These are phyloP conservation scores for Phytophthora hybrid DNA, from an alignment of 352 stramenopile species.

Conservation along the genomic window DNA sequence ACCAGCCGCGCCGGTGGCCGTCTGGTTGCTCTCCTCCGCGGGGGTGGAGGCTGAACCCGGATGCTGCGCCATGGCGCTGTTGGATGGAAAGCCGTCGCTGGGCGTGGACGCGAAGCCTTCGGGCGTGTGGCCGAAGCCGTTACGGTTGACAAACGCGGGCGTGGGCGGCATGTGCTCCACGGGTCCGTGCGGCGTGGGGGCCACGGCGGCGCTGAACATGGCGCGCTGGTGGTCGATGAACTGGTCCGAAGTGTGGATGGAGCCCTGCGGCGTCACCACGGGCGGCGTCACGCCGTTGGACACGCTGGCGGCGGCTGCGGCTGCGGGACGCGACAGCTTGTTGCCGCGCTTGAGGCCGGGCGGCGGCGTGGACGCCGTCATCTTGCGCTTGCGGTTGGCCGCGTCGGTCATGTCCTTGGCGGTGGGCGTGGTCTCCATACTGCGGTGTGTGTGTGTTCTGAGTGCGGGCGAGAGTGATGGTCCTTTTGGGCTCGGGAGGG, in stretches of 20 bases:
- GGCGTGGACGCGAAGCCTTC: slow-evolving; percentile 75
- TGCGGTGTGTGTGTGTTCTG: background rate
- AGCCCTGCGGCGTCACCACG: slow-evolving; percentile 47
- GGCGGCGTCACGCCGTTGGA: slow-evolving; percentile 52
- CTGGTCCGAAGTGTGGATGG: slow-evolving; percentile 68
- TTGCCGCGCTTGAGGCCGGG: slow-evolving; percentile 54
- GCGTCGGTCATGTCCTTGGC: slow-evolving; percentile 41
- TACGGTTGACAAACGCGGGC: slow-evolving; percentile 76
- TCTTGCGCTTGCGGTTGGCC: slow-evolving; percentile 82
- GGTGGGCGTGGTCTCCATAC: slow-evolving; percentile 35
- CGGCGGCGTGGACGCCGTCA: slow-evolving; percentile 54
- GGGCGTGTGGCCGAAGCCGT: slow-evolving; percentile 67
- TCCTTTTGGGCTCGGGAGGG: slow-evolving; percentile 1
- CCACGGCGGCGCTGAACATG: slow-evolving; percentile 74
- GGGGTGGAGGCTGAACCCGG: slow-evolving; percentile 29
- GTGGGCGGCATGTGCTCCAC: slow-evolving; percentile 86
- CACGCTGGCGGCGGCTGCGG: slow-evolving; percentile 29
- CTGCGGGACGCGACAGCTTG: slow-evolving; percentile 59
- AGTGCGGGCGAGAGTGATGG: slow-evolving; percentile 26
- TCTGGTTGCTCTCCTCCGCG: slow-evolving; percentile 40
- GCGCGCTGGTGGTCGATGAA: slow-evolving; percentile 85
- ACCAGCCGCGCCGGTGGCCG: slow-evolving; percentile 10
- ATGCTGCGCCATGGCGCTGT: slow-evolving; percentile 29
- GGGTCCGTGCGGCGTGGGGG: slow-evolving; percentile 82
- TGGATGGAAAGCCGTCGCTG: slow-evolving; percentile 50